Evolutionary conservation across 106 monocot species (phyloP), one percentile per base, ranked within the genome.

Genomic region (Chionographis japonica): DNA sequence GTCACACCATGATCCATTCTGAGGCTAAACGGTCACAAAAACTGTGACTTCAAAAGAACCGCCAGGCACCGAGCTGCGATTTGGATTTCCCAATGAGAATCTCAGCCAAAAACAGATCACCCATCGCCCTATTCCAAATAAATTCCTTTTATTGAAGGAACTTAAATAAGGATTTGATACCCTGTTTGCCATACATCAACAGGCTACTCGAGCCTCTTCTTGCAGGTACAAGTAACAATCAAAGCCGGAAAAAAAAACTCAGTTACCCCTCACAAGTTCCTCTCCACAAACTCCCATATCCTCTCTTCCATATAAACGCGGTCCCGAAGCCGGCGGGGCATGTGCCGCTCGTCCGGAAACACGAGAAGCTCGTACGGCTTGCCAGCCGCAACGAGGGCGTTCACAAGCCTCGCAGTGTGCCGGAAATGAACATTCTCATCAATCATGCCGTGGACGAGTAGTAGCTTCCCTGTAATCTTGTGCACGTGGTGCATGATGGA

Each of bases 351-450:
- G 41, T 97, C 86, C 0, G 97, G 97, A 63, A 92, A 98, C 15
- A 98, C 7, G 6, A 98, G 75, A 56, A 98, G 77, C 77, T 98
- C 97, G 38, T 92, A 98, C 3, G 81, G 60, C 76, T 92, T 98
- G 4, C 89, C 76, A 5, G 89, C 92, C 3, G 80, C 71, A 60
- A 87, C 85, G 3, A 98, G 78, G 4, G 92, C 69, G 54, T 98
- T 93, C 15, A 93, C 63, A 19, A 98, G 86, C 78, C 92, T 84
- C 10, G 87, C 86, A 2, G 92, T 98, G 68, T 98, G 92, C 57
- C 92, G 76, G 74, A 98, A 98, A 74, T 92, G 97, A 46, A 98
- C 97, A 52, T 98, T 98, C 63, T 98, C 97, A 56, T 98, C 97
- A 2, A 92, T 85, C 92, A 92, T 92, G 12, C 92, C 92, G 62